A percentile compares a stretch with the other conserved stretches of the same genome.
These are phyloP conservation scores for Pilaira anomala DNA, from an alignment of 192 early-diverging fungal species.

Conservation along the genomic window DNA sequence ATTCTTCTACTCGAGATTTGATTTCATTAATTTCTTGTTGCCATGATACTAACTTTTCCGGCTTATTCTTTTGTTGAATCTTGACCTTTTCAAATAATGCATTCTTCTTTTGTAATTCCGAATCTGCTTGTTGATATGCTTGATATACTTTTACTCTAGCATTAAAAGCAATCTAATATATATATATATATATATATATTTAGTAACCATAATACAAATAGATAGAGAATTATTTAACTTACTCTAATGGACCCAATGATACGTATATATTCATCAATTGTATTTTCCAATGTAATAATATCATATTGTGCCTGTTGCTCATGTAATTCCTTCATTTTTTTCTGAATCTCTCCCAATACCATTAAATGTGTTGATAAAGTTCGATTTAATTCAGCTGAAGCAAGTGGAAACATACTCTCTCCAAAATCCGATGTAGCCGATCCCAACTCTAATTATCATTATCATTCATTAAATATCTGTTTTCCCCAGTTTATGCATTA, in stretches of 20 bases:
- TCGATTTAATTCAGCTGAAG: conserved; percentile 67
- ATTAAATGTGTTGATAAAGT: conserved; percentile 64
- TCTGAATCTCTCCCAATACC: conserved; percentile 76
- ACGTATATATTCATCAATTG: conserved; percentile 88
- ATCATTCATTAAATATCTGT: neutral
- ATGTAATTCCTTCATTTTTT: conserved; percentile 74
- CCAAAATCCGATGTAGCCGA: conserved; percentile 75
- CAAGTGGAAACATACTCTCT: conserved; percentile 70
- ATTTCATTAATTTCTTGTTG: conserved; percentile 52
- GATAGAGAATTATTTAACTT: conserved; percentile 7
- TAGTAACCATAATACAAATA: neutral
- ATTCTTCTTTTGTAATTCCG: conserved; percentile 68
- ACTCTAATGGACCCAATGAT: conserved; percentile 79
- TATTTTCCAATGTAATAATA: conserved; percentile 69
- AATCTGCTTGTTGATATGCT: conserved; percentile 64
- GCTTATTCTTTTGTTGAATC: conserved; percentile 34
- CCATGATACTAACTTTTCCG: conserved; percentile 49
- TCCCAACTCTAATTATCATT: conserved; percentile 53
- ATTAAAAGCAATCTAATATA: conserved; percentile 62
- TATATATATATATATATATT: conserved; percentile 6
- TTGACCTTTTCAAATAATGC: conserved; percentile 62
- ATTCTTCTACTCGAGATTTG: conserved; percentile 44
- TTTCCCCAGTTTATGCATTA: neutral
- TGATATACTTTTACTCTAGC: conserved; percentile 68
- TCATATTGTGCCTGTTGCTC: conserved; percentile 76